phyloP scores from a whole-genome alignment of 2,329 filamentous ascomycete genomes.

The Claviceps digitariae region DNA sequence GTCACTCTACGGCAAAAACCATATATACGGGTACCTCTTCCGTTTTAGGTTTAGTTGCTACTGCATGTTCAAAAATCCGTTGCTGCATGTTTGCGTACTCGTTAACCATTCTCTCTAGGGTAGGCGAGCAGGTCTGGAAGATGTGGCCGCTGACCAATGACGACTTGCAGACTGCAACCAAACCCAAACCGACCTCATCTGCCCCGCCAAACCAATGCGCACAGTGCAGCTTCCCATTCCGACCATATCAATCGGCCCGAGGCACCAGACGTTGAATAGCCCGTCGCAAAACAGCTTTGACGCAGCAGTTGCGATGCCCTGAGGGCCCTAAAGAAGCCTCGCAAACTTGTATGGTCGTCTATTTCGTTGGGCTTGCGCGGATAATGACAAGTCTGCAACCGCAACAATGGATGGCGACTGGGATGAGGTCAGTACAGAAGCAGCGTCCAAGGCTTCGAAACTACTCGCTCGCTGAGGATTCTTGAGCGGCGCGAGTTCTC shows the following conservation, averaged over 20 bases:
- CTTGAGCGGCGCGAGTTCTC: not conserved
- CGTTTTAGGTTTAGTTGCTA: no score
- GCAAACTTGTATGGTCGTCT: conserved; percentile 3
- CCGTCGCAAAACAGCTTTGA: conserved; percentile 1
- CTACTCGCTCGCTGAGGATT: not conserved
- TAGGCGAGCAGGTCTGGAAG: not conserved
- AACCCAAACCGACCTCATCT: not conserved
- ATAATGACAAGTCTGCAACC: conserved; percentile 25
- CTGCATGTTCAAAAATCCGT: no score
- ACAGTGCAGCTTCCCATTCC: not conserved
- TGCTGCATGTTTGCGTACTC: no score
- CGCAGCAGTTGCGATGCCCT: conserved; percentile 6
- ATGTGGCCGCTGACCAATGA: not conserved
- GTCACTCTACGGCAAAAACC: no score
- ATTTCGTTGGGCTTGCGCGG: conserved; percentile 19
- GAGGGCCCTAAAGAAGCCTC: not conserved
- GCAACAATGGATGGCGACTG: conserved; percentile 52
- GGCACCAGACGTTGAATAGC: not conserved
- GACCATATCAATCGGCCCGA: not conserved
- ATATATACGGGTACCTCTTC: no score
- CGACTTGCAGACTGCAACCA: no score
- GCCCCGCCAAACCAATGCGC: not conserved
- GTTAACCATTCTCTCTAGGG: no score
- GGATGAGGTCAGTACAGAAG: conserved; percentile 39
- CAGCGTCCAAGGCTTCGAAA: conserved; percentile 11